Conservation (phyloP, 352 stramenopile species). For the Ophiocytium majus region DNA sequence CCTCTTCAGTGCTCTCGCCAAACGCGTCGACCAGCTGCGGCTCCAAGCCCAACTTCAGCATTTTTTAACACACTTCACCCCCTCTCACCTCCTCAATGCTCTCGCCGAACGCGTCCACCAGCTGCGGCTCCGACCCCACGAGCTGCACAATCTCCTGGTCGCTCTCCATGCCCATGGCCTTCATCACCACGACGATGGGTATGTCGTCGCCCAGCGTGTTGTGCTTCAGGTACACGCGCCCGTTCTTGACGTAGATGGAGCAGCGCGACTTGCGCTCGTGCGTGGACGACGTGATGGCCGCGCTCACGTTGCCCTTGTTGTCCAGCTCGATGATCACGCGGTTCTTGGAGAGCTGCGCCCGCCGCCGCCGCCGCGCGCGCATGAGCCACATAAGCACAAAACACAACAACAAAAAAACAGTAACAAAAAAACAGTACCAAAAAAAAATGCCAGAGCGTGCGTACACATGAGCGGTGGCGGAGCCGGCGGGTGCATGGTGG, state of each 20-base stretch:
- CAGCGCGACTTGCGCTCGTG: constrained; percentile 91
- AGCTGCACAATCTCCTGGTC: constrained; percentile 98
- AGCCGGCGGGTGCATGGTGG: no score
- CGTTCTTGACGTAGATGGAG: constrained; percentile 96
- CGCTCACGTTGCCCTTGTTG: constrained; percentile 75
- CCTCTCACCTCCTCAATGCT: constrained; percentile 91
- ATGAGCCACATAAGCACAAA: no score
- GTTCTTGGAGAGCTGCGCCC: constrained; percentile 99
- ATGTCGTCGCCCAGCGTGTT: constrained; percentile 96
- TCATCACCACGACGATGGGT: constrained; percentile 92
- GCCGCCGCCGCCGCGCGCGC: no score
- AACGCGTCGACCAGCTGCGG: constrained; percentile 88
- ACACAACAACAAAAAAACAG: no score
- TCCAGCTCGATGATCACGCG: constrained; percentile 98
- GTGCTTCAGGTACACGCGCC: constrained; percentile 95
- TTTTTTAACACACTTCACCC: no score
- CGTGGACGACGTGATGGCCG: constrained; percentile 95
- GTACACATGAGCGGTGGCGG: no score
- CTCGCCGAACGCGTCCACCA: constrained; percentile 86
- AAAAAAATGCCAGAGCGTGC: no score
- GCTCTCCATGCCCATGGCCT: constrained; percentile 95
- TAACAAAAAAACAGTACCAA: no score
- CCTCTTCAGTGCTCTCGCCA: constrained; percentile 90
- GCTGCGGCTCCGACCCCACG: constrained; percentile 84
- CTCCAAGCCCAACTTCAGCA: constrained; percentile 88